Base-by-base conservation (phyloP, 176 grass and related monocot species). In the Oryza punctata region DNA sequence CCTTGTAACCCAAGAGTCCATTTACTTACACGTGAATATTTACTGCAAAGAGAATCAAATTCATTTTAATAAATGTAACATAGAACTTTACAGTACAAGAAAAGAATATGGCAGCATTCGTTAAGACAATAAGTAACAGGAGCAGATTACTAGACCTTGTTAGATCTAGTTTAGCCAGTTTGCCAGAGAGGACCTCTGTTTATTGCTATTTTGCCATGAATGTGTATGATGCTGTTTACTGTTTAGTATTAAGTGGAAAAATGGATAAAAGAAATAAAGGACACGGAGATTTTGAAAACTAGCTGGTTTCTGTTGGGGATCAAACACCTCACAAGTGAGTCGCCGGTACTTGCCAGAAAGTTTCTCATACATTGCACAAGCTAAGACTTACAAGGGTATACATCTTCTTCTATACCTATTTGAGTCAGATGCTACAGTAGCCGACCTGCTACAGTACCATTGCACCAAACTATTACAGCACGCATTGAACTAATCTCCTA, bases 1-100 rank as follows among this genome's bases (percentile, higher is more conserved):
- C 91, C 96, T 91, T 79, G 85, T 78, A 99, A 76, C 71, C 96
- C 93, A 88, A 99, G 85, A 63, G 96, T 94, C 84, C 83, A 90
- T 83, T 99, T 99, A 85, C 85, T 94, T 76, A 98, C 96, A 67
- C 83, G 83, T 60, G 93, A 88, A 67, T 98, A 98, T 86, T 95
- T 98, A 52, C 96, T 96, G 84, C 50, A 77, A 80, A 87, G 69
- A 30, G 67, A 86, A 90, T 26, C 10, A 70, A 74, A 21, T n/a
- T 4, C 49, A 79, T 14, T 71, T 82, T 63, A 82, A 47, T 72
- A 87, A 61, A 74, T 65, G 30, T 27, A 84, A 85, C n/a, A 28
- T 41, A 40, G 3, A 67, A 37, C 26, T 10, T 71, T 10, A 63
- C 37, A 27, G 65, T 64, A 63, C 45, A 89, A 33, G n/a, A 72